A percentile compares a stretch with the other conserved stretches of the same genome.
These are phyloP conservation scores for Chlamydomonas sp. DNA, from an alignment of 139 green algal genomes.

Conservation along the genomic window DNA sequence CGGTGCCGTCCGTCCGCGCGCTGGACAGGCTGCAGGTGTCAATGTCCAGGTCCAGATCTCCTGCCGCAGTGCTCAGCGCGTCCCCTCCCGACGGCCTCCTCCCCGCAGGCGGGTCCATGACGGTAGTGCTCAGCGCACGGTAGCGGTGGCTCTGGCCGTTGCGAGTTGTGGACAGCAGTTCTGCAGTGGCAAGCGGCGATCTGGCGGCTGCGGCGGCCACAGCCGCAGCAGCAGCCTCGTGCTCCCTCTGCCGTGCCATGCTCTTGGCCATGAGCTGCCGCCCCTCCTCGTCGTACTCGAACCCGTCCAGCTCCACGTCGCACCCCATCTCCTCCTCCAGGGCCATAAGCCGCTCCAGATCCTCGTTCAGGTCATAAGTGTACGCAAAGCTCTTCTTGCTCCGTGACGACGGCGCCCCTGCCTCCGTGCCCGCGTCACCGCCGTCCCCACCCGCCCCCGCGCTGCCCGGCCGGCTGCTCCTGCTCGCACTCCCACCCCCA, in stretches of 20 bases:
- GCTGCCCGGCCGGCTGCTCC: neutral
- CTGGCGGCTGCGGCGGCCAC: neutral
- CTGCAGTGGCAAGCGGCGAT: too few species aligned
- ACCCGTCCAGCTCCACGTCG: slow-evolving; percentile 34
- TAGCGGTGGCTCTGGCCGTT: too few species aligned
- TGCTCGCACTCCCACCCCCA: too few species aligned
- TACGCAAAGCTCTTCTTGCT: slow-evolving; percentile 49
- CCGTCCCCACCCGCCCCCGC: neutral
- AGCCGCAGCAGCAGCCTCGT: neutral
- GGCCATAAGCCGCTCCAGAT: slow-evolving; percentile 66
- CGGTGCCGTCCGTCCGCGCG: neutral
- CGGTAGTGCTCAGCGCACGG: too few species aligned
- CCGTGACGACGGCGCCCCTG: neutral
- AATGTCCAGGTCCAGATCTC: too few species aligned
- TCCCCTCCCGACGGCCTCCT: too few species aligned
- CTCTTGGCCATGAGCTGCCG: slow-evolving; percentile 29
- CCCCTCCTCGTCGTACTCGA: slow-evolving; percentile 55
- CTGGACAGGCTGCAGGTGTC: neutral
- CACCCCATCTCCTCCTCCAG: slow-evolving; percentile 54
- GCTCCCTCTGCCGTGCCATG: neutral
- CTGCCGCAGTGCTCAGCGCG: neutral
- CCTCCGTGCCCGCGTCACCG: neutral
- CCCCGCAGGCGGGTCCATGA: neutral
- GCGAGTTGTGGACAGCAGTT: too few species aligned
- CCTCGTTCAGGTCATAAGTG: slow-evolving; percentile 76